Conservation (phyloP, 2,329 filamentous ascomycete species). For the Aureobasidium namibiae region DNA sequence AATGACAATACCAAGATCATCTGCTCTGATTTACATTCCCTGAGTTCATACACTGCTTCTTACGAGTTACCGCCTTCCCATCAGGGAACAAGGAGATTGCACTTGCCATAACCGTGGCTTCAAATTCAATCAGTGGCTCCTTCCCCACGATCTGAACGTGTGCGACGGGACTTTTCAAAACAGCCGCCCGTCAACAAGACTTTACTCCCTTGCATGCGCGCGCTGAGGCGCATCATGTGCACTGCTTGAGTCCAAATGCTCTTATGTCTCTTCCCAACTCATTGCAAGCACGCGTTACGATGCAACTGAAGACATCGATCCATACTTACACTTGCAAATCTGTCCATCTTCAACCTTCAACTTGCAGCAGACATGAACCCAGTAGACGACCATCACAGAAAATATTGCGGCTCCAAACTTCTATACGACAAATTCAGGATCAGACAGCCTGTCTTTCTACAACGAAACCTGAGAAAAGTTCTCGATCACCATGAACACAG, state of each 20-base stretch:
- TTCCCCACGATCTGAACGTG: slow-evolving; percentile 6
- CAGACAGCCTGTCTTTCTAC: slow-evolving; percentile 19
- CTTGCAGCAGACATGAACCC: slow-evolving; percentile 4
- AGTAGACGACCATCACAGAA: slow-evolving; percentile 1
- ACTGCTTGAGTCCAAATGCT: background rate
- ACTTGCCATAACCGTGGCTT: background rate
- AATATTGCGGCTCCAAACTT: background rate
- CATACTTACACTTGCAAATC: background rate
- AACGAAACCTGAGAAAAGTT: slow-evolving; percentile 23
- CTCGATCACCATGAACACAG: slow-evolving; percentile 22
- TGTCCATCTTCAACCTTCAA: background rate
- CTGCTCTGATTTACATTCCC: too few relatives aligned
- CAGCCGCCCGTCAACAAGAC: slow-evolving; percentile 6
- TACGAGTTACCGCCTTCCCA: background rate
- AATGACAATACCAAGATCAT: background rate
- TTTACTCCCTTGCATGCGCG: slow-evolving; percentile 10
- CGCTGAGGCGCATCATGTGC: slow-evolving; percentile 1
- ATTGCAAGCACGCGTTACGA: background rate
- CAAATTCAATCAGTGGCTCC: background rate
- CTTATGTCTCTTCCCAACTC: background rate
- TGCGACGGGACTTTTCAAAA: slow-evolving; percentile 9
- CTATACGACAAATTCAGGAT: background rate
- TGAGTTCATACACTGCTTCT: too few relatives aligned
- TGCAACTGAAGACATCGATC: background rate
- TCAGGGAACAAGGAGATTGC: background rate